Evolutionary conservation across 768 basidiomycete species (phyloP), one percentile per base, ranked within the genome.

Genomic region (Brasilioporus rufonigricans): DNA sequence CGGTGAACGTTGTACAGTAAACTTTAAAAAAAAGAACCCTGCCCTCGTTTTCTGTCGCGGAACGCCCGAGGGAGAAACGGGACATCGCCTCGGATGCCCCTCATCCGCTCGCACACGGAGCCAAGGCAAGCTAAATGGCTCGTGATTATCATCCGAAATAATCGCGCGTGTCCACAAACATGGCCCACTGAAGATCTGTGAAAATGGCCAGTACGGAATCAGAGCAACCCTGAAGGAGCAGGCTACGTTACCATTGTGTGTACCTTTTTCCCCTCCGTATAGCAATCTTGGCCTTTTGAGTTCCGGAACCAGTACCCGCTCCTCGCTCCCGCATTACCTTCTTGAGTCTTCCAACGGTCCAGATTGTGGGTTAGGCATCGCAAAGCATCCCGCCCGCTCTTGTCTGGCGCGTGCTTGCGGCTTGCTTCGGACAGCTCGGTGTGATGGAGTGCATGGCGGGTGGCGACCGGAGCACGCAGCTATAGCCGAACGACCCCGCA

Each of bases 171-270:
- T 24, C 45, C 57, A 52, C 50, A 39, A 51, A 33, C 63, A 40
- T 51, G 47, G 21, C 29, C 19, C 46, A 31, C 24, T n/a, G 35
- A 44, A 58, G 61, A 68, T 68, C 59, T 63, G 29, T 29, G 8
- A 35, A 48, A 19, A 19, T 19, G 19, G 48, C n/a, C 48, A 54
- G 58, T 45, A 61, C 57, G 55, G 51, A 33, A 67, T 71, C 59
- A 61, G 54, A 52, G 41, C 60, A 71, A 50, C 67, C 68, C 69
- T 67, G 67, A 69, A 65, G 67, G 61, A 71, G 68, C 68, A 70
- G 61, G 41, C 64, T 65, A 65, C 41, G 55, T 63, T 44, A 67
- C 50, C 36, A 26, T 14, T 39, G 24, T 39, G 24, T 24, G 32
- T 67, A 53, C 58, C 63, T 53, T 47, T 59, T 18, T 16, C 3